Conservation (phyloP, 164 flowering plant genomes). For the Stephania cephalantha region DNA sequence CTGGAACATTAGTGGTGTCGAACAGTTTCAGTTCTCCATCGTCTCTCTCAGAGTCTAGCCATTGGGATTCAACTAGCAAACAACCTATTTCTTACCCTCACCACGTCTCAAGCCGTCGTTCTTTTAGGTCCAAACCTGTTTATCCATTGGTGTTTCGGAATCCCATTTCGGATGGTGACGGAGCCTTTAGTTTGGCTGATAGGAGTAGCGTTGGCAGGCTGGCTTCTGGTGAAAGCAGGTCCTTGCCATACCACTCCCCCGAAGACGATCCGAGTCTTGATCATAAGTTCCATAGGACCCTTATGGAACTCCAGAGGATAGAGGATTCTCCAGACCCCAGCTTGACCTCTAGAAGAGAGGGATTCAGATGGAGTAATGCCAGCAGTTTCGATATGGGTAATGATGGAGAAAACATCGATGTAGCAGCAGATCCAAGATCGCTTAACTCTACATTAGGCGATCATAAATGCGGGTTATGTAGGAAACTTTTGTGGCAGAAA, state of each 20-base stretch:
- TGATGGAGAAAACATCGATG: slow-evolving; percentile 33
- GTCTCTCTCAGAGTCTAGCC: slow-evolving; percentile 35
- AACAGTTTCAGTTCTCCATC: slow-evolving; percentile 34
- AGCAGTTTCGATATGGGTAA: slow-evolving; percentile 40
- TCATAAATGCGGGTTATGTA: slow-evolving; percentile 42
- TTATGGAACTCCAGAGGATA: slow-evolving; percentile 30
- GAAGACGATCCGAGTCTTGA: slow-evolving; percentile 22
- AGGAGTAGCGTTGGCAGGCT: slow-evolving; percentile 22
- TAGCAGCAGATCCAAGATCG: slow-evolving; percentile 23
- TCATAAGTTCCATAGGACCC: slow-evolving; percentile 29
- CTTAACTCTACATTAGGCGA: slow-evolving; percentile 13
- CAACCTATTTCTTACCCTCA: slow-evolving; percentile 20
- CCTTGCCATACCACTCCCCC: slow-evolving; percentile 26
- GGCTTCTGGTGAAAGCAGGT: slow-evolving; percentile 25
- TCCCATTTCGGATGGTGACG: slow-evolving; percentile 39
- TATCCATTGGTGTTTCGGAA: slow-evolving; percentile 38
- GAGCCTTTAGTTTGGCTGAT: slow-evolving; percentile 21
- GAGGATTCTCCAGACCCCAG: slow-evolving; percentile 37
- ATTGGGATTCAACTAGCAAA: slow-evolving; percentile 29
- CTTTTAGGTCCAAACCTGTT: slow-evolving; percentile 40
- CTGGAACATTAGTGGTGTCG: slow-evolving; percentile 24
- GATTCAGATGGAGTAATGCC: slow-evolving; percentile 43
- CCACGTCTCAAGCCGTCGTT: slow-evolving; percentile 29
- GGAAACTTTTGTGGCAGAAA: slow-evolving; percentile 31
- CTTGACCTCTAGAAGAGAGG: slow-evolving; percentile 41